A percentile compares a stretch with the other conserved stretches of the same genome.
phyloP scores from a whole-genome alignment of 2,329 filamentous ascomycete genomes.

The Camillea tinctor region DNA sequence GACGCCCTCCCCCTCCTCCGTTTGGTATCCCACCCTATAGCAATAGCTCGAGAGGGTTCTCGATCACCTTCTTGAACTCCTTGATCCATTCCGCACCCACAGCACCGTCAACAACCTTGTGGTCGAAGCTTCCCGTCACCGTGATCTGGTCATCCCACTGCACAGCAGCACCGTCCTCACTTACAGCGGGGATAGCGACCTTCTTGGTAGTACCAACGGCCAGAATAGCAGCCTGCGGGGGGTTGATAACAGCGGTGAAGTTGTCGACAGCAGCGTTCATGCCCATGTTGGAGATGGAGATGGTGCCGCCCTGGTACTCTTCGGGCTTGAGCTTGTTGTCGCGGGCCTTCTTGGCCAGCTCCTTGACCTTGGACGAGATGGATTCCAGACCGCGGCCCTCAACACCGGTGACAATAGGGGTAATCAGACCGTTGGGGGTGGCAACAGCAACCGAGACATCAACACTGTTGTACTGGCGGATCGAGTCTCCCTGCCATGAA shows the following conservation, averaged over 20 bases:
- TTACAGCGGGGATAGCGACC: constrained; percentile 84
- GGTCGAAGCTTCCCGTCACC: constrained; percentile 94
- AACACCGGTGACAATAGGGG: constrained; percentile 90
- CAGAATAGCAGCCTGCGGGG: constrained; percentile 92
- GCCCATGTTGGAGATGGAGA: constrained; percentile 99
- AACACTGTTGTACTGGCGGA: constrained; percentile 89
- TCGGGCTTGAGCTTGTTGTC: constrained; percentile 99
- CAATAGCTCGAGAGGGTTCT: constrained; percentile 94
- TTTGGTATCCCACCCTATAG: constrained; percentile 56
- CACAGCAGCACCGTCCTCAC: constrained; percentile 75
- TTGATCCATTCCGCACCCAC: constrained; percentile 95
- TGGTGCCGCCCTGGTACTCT: constrained; percentile 98
- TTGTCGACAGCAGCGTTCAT: constrained; percentile 97
- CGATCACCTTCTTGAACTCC: constrained; percentile 95
- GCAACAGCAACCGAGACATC: constrained; percentile 96
- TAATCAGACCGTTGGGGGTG: constrained; percentile 92
- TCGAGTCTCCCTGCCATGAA: constrained; percentile 85
- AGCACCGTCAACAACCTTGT: constrained; percentile 97
- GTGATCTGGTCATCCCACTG: constrained; percentile 98
- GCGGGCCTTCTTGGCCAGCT: constrained; percentile 91
- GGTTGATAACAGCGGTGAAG: constrained; percentile 99
- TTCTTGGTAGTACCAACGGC: constrained; percentile 94
- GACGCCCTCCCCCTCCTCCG: constrained; percentile 20
- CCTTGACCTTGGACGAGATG: constrained; percentile 90
- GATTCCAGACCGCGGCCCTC: constrained; percentile 81